Evolutionary conservation across 176 grass and related monocot genomes (phyloP).

Genomic region (maize (Zea mays)): Zm-B73-REFERENCE-NAM-5.0 NC_050103.1:28415501-28416000

Average conservation of each 20-base stretch:
- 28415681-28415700: neutral
- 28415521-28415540: too few relatives aligned
- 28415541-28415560: too few relatives aligned
- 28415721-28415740: neutral
- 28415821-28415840: neutral
- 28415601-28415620: too few relatives aligned
- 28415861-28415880: conserved; percentile 57
- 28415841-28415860: conserved; percentile 13
- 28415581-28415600: neutral
- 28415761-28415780: neutral
- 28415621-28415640: too few relatives aligned
- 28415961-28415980: neutral
- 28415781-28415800: neutral
- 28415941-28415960: neutral
- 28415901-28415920: conserved; percentile 99
- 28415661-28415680: too few relatives aligned
- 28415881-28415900: conserved; percentile 96
- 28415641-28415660: too few relatives aligned
- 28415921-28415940: conserved; percentile 51
- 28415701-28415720: conserved; percentile 1
- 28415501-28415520: too few relatives aligned
- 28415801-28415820: neutral
- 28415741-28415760: neutral
- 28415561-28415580: too few relatives aligned
- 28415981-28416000: neutral